Base-by-base conservation (phyloP, 1,284 basidiomycete genomes). In the Thelephora terrestris region DNA sequence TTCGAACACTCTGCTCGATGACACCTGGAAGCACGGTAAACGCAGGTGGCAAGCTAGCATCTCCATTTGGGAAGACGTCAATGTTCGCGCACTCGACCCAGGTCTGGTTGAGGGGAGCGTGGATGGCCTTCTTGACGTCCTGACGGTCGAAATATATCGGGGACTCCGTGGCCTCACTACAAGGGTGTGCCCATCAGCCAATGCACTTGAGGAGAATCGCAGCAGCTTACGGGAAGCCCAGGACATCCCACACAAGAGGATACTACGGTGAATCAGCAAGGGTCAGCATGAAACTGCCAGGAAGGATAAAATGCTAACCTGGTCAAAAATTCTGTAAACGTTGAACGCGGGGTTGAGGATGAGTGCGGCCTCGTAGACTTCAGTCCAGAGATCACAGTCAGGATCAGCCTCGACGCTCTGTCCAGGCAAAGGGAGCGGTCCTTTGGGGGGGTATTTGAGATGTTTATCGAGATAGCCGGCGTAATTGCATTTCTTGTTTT, bases 271-370 rank as follows among this genome's bases (percentile, higher is more conserved):
- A 7, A 29, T 47, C 38, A 40, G 48, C 40, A 48, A 38, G 51
- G 34, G 47, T 36, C 34, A 24, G 23, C 12, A 38, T 7, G 18
- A 32, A 48, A 21, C 2, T n/a, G 3, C 24, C 7, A 34, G 27
- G 17, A 39, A 54, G 7, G 34, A 46, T 2, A 25, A 16, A 18
- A 9, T 2, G 60, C 71, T 52, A 46, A 68, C 74, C 20, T 76
- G 82, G 59, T 84, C 81, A 61, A 85, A 84, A 47, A 87, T 80
- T 29, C 80, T 72, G 60, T 88, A 88, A 7, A 85, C 71, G 57
- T 90, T 73, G 65, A 88, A 89, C 2, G 81, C 85, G 0, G 84
- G 85, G 58, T 89, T 86, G 52, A 82, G 64, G 2, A 62, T 50
- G 20, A 85, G 54, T 0, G 82, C 78, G 0, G 73, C 78, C 16